Conservation (phyloP, 2,329 filamentous ascomycete genomes). For the Paecilomyces niveus region DNA sequence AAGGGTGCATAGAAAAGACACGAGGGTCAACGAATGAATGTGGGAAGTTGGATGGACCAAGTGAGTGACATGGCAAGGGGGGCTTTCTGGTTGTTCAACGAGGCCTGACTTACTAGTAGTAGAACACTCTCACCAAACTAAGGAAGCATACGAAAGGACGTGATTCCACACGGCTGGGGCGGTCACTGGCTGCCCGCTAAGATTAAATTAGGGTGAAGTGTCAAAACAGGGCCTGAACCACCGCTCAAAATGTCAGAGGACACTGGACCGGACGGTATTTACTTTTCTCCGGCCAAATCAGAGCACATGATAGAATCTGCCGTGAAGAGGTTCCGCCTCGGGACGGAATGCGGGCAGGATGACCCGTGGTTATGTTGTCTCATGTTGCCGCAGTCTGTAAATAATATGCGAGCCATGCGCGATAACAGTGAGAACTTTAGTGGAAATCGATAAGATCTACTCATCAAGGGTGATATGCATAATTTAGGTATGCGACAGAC, state of each 20-base stretch:
- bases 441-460: background rate
- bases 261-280: background rate
- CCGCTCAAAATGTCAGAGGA: background rate
- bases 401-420: background rate
- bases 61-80: conserved; percentile 20
- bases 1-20: conserved; percentile 6
- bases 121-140: no score
- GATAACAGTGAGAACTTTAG: background rate
- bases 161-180: no score
- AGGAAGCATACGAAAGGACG: no score
- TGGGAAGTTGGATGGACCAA: conserved; percentile 16
- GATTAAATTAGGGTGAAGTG: background rate
- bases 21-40: conserved; percentile 24
- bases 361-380: background rate
- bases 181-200: background rate
- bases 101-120: background rate
- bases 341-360: background rate
- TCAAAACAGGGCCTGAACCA: background rate
- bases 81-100: conserved; percentile 1
- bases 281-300: background rate
- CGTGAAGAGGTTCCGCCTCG: background rate
- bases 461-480: background rate
- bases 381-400: background rate
- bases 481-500: background rate
- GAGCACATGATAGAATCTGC: background rate